Evolutionary conservation across 306 rosid genomes (phyloP).

Genomic region (Sophora flavescens): DNA sequence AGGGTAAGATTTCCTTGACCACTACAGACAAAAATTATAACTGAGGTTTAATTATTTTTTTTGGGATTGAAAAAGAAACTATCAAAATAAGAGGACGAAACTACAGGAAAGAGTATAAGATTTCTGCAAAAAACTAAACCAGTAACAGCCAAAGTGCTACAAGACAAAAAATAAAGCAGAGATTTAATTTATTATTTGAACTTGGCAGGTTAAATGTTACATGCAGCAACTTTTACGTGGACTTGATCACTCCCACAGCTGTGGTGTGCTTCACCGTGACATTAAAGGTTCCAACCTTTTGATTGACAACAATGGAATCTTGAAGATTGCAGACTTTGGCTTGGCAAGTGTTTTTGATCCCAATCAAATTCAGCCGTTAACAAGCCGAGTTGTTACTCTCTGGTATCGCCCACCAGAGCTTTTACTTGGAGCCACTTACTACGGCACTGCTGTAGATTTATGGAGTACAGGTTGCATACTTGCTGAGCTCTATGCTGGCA

Average conservation of each 20-base stretch:
- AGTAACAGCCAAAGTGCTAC: slow-evolving; percentile 10
- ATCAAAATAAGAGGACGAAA: neutral
- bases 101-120: neutral
- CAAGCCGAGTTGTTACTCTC: slow-evolving; percentile 94
- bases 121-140: neutral
- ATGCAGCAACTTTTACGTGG: slow-evolving; percentile 90
- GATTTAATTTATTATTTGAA: slow-evolving; percentile 48
- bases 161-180: neutral
- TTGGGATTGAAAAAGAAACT: neutral
- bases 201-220: slow-evolving; percentile 90
- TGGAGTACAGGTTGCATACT: slow-evolving; percentile 98
- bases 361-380: slow-evolving; percentile 73
- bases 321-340: slow-evolving; percentile 94
- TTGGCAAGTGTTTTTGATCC: slow-evolving; percentile 87
- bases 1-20: neutral
- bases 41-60: neutral
- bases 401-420: slow-evolving; percentile 98
- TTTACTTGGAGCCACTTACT: slow-evolving; percentile 92
- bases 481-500: slow-evolving; percentile 91
- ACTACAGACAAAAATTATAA: neutral
- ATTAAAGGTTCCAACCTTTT: slow-evolving; percentile 95
- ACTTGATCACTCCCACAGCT: slow-evolving; percentile 88
- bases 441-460: slow-evolving; percentile 83
- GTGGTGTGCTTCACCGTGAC: slow-evolving; percentile 89
- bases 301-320: slow-evolving; percentile 81